Base-by-base conservation (phyloP, 1,284 basidiomycete genomes). In the Cryptococcus depauperatus region DNA sequence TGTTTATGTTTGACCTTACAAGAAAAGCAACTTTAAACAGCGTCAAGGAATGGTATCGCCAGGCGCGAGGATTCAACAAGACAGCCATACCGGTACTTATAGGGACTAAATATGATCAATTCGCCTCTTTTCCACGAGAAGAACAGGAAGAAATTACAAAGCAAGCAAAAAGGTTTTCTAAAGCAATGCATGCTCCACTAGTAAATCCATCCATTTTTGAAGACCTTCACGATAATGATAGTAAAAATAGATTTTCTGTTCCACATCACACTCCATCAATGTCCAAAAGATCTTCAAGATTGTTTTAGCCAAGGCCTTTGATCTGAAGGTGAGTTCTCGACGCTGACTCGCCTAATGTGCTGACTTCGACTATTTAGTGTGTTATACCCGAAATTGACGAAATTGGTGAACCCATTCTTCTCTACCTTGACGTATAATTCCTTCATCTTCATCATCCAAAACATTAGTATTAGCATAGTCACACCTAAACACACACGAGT, bases 1-100 rank as follows among this genome's bases (percentile, higher is more conserved):
- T 98, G 33, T 98, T 97, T 82, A 97, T 97, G 93, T 98, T 98
- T 69, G 93, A 98, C 74, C 78, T 98, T 39, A 89, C 89, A 46
- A 81, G 93, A 59, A 97, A 97, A 73, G 88, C 86, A 43, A 98
- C 93, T 33, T 73, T 98, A 53, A 97, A 97, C 72, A 91, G 86
- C 47, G 88, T 98, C 62, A 97, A 97, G 72, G 93, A 97, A 71
- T 97, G 93, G 93, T 97, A 97, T 77, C 79, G 93, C 61, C 93
- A 97, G 75, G 91, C 91, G 37, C 76, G 93, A 56, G 93, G 93
- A 7, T 97, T 97, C 75, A 97, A 97, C 76, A 97, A 95, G 79
- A 93, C 88, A 25, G 90, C 91, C 35, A 93, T 93, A 67, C 91
- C 90, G 23, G 91, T 95, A 69, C 74, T 96, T 51, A 90, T 98